phyloP scores from a whole-genome alignment of 805 yeast species.

The Saccharomycopsis oosterbeekiorum region DNA sequence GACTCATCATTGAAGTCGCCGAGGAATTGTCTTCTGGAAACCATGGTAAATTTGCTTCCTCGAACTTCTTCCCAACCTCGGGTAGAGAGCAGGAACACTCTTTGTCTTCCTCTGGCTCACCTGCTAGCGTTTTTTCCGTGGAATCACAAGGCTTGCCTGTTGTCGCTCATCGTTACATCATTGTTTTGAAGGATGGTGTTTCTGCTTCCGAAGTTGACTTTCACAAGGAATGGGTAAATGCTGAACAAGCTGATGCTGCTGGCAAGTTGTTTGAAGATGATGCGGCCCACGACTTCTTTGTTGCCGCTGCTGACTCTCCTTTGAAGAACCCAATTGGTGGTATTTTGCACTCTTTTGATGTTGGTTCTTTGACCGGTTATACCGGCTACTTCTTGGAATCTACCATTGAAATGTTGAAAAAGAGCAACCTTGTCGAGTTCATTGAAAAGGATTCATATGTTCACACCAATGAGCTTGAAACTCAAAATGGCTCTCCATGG shows the following conservation, averaged over 20 bases:
- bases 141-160: conserved; percentile 34
- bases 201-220: conserved; percentile 42
- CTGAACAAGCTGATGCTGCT: conserved; percentile 38
- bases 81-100: neutral
- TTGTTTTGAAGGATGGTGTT: conserved; percentile 67
- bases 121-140: conserved; percentile 33
- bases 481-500: conserved; percentile 64
- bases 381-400: conserved; percentile 74
- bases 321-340: conserved; percentile 17
- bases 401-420: conserved; percentile 63
- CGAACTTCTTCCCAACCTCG: neutral
- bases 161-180: conserved; percentile 70
- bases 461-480: conserved; percentile 37
- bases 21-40: conserved; percentile 9
- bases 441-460: conserved; percentile 56
- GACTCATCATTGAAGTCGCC: conserved; percentile 4
- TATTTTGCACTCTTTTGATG: conserved; percentile 33
- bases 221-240: conserved; percentile 61
- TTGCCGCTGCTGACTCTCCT: conserved; percentile 22
- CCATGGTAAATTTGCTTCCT: neutral
- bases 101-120: conserved; percentile 27
- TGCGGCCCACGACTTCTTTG: conserved; percentile 32
- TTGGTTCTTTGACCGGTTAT: conserved; percentile 62
- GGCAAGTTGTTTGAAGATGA: conserved; percentile 28
- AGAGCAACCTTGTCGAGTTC: conserved; percentile 52